Evolutionary conservation across 352 stramenopile species (phyloP), one percentile per base, ranked within the genome.

Genomic region (Poterioochromonas sp.): DNA sequence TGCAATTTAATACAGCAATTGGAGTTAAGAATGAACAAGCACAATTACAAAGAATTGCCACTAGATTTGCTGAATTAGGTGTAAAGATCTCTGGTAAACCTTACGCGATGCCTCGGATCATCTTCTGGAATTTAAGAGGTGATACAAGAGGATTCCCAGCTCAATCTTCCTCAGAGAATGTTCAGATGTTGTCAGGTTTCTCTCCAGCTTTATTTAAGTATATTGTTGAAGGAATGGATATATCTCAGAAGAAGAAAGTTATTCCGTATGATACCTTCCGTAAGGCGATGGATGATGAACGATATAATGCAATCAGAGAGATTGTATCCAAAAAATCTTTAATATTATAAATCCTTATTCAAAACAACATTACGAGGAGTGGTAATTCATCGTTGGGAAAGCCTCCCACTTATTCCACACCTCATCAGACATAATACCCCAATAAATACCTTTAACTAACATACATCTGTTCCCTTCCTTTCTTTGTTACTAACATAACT

Each of bases 41-140:
- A 2, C 43, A 58, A 0, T 63, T 60, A 37, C 58, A 76, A 22
- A 69, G 35, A 1, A 41, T 80, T 20, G 32, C 43, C 2, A 64
- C 20, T 11, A 39, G 43, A 15, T 82, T 76, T 44, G 32, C n/a
- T n/a, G 78, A 82, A 8, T 22, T 53, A 2, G 70, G 79, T 35
- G 39, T 47, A 12, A 26, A 32, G 15, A 73, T 49, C 39, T 35
- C 1, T 34, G 74, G 44, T 0, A 77, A 79, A 0, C 83, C 80
- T 47, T 92, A 84, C 79, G 58, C 71, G 0, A 81, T 88, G 39
- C 88, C 87, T 22, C 82, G 88, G 41, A 76, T 92, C 5, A 84
- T 90, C 15, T 91, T 90, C 73, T 92, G 88, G 88, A 91, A 92
- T 80, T 81, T 91, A 44, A 40, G 82, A 1, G 77, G 63, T 22